phyloP scores from a whole-genome alignment of 1,139 yeast genomes.

The Ogataea hybrid region DNA sequence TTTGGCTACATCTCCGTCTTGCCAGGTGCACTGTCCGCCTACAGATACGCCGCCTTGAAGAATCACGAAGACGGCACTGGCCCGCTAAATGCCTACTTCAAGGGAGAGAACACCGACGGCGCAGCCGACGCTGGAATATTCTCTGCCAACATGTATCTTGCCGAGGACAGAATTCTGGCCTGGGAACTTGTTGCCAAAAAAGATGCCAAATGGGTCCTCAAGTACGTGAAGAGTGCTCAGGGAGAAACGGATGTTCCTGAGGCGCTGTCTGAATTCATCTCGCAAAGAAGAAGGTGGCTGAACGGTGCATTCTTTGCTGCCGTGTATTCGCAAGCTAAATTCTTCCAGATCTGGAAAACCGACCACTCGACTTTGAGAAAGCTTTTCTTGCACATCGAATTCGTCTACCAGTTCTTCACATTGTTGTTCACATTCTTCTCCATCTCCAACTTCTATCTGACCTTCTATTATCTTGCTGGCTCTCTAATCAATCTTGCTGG shows the following conservation, averaged over 20 bases:
- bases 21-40: too few species aligned
- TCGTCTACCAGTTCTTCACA: slow-evolving; percentile 73
- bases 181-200: too few species aligned
- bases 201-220: too few species aligned
- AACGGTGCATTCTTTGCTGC: slow-evolving; percentile 99
- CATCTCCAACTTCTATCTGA: slow-evolving; percentile 78
- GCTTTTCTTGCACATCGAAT: slow-evolving; percentile 77
- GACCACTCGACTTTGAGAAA: slow-evolving; percentile 79
- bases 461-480: slow-evolving; percentile 92
- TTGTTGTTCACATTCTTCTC: slow-evolving; percentile 87
- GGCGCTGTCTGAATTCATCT: slow-evolving; percentile 80
- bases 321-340: slow-evolving; percentile 77
- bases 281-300: slow-evolving; percentile 97
- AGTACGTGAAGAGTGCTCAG: slow-evolving; percentile 88
- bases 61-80: too few species aligned
- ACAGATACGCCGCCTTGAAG: too few species aligned
- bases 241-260: slow-evolving; percentile 99
- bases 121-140: too few species aligned
- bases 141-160: too few species aligned
- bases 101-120: too few species aligned
- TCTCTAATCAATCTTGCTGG: slow-evolving; percentile 66
- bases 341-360: slow-evolving; percentile 78
- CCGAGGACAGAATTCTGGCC: too few species aligned
- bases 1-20: too few species aligned
- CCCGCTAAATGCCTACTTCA: too few species aligned